Evolutionary conservation across 2,329 filamentous ascomycete species (phyloP).

Genomic region (Aspergillus hortae): DNA sequence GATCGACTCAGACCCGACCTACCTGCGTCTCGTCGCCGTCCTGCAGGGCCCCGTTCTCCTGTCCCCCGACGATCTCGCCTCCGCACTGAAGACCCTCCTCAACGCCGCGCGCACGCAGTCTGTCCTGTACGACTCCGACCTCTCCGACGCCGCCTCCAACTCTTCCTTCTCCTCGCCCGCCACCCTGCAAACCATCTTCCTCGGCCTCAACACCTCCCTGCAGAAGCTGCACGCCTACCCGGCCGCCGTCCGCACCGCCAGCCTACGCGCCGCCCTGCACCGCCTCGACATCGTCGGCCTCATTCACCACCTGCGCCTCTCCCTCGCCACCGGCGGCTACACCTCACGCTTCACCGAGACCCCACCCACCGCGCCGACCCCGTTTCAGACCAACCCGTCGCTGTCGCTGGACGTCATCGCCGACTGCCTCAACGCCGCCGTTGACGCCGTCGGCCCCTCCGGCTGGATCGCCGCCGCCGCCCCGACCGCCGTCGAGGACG

Average conservation of each 20-base stretch:
- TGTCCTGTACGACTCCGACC: conserved; percentile 25
- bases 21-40: conserved; percentile 35
- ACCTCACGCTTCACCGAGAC: conserved; percentile 42
- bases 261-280: conserved; percentile 37
- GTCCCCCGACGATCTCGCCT: conserved; percentile 37
- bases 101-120: conserved; percentile 31
- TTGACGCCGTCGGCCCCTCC: conserved; percentile 47
- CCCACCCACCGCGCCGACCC: conserved; percentile 32
- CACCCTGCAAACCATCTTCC: conserved; percentile 34
- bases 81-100: conserved; percentile 38
- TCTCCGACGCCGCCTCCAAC: conserved; percentile 10
- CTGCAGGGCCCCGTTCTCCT: conserved; percentile 34
- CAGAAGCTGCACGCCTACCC: conserved; percentile 35
- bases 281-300: conserved; percentile 38
- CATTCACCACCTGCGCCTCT: conserved; percentile 42
- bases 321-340: conserved; percentile 41
- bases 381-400: conserved; percentile 32
- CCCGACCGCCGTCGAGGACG: conserved; percentile 14
- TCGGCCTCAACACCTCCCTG: conserved; percentile 36
- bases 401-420: conserved; percentile 39
- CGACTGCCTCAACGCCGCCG: conserved; percentile 41
- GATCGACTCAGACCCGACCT: conserved; percentile 35
- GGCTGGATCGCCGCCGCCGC: conserved; percentile 43
- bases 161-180: conserved; percentile 8
- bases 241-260: conserved; percentile 24